Conservation (phyloP, 2,329 filamentous ascomycete species). For the Colletotrichum lindemuthianum region DNA sequence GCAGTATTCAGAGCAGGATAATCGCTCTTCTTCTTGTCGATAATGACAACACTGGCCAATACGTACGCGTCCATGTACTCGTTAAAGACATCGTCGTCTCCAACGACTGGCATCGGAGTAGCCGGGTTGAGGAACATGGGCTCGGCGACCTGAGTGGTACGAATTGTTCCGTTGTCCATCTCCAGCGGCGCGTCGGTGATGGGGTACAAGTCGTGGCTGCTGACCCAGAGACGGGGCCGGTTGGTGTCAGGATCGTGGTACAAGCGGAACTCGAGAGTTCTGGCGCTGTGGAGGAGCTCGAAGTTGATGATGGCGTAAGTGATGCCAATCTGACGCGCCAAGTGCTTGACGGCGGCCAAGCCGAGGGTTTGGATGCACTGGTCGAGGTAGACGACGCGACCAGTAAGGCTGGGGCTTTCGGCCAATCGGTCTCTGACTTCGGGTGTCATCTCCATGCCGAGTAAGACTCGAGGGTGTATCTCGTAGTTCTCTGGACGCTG, state of each 20-base stretch:
- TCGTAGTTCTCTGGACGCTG: constrained; percentile 9
- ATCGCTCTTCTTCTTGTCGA: background rate
- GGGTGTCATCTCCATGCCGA: constrained; percentile 13
- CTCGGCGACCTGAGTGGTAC: background rate
- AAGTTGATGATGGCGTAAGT: constrained; percentile 23
- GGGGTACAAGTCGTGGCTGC: background rate
- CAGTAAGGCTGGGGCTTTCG: background rate
- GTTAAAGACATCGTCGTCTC: constrained; percentile 2
- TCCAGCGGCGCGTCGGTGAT: background rate
- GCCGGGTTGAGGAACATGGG: background rate
- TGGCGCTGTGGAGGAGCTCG: constrained; percentile 17
- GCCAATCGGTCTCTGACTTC: background rate
- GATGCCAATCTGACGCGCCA: constrained; percentile 18
- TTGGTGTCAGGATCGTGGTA: constrained; percentile 1
- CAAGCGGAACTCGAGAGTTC: background rate
- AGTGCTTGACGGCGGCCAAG: background rate
- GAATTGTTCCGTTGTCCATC: no score
- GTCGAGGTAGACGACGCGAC: constrained; percentile 23
- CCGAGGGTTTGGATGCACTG: constrained; percentile 17
- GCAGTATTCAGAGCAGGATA: no score
- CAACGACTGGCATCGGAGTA: no score
- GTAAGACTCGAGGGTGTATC: constrained; percentile 16
- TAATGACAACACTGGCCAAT: constrained; percentile 5
- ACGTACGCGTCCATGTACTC: constrained; percentile 12
- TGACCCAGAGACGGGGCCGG: constrained; percentile 13